phyloP scores from a whole-genome alignment of 495 filamentous ascomycete species.

The Thermothielavioides terrestris region DNA sequence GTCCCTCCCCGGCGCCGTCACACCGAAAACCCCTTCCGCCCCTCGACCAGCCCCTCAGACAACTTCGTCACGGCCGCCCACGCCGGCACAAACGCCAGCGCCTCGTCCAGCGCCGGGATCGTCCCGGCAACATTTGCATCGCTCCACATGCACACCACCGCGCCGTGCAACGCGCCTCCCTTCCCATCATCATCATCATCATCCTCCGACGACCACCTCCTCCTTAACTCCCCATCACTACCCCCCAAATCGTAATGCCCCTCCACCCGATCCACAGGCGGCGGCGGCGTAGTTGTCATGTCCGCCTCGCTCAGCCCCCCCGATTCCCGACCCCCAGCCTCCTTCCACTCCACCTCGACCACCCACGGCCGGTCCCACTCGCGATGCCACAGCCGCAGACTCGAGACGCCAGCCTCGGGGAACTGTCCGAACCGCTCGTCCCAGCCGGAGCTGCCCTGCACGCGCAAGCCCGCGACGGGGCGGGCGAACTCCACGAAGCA shows the following conservation, averaged over 20 bases:
- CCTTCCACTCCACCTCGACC: constrained; percentile 64
- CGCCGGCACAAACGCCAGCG: constrained; percentile 58
- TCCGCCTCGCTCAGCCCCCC: not conserved
- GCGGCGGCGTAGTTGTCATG: constrained; percentile 5
- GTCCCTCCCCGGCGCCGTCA: too few relatives aligned
- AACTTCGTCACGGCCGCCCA: constrained; percentile 74
- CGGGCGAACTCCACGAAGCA: constrained; percentile 26
- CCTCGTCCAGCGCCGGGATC: constrained; percentile 84
- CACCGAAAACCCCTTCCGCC: constrained; percentile 37
- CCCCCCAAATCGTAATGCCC: constrained; percentile 13
- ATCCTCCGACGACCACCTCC: too few relatives aligned
- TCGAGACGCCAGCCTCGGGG: constrained; percentile 40
- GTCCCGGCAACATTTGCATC: constrained; percentile 63
- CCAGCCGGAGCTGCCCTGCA: constrained; percentile 39
- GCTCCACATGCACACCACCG: constrained; percentile 77
- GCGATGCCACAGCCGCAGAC: constrained; percentile 44
- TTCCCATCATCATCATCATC: constrained; percentile 4
- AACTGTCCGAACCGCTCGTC: constrained; percentile 62
- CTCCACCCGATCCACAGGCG: constrained; percentile 5
- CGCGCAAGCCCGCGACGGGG: constrained; percentile 20
- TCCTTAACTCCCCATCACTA: constrained; percentile 24
- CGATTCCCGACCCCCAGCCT: too few relatives aligned
- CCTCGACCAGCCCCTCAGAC: constrained; percentile 75
- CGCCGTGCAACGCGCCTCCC: constrained; percentile 57
- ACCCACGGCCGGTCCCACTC: constrained; percentile 67